Base-by-base conservation (phyloP, 163 green algal species). In the Chlorella variabilis region DNA sequence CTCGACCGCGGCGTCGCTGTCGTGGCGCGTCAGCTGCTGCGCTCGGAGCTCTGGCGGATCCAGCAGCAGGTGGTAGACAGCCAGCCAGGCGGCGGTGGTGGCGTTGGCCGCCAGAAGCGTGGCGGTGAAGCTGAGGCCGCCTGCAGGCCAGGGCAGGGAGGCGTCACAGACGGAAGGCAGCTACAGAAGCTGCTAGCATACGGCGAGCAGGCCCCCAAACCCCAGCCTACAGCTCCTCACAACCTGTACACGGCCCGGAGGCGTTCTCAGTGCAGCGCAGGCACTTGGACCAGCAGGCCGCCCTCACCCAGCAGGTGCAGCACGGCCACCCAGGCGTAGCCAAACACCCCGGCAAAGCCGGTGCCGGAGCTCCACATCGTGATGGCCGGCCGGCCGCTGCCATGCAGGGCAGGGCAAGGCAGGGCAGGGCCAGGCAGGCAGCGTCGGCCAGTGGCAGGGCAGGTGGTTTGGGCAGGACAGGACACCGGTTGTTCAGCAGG, bases 291-390 rank as follows among this genome's bases (percentile, higher is more conserved):
- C 41, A 13, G 11, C 3, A 36, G n/a, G n/a, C n/a, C n/a, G n/a
- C n/a, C 33, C 71, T 45, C 33, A 82, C 76, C 39, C 41, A 89
- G 61, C 6, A 87, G 45, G 83, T 94, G 91, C 62, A 94, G 51
- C 6, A 90, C 31, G 20, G 78, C 86, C 3, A 95, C 90, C 91
- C 91, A 95, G 45, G 80, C 78, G 78, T 95, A 95, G 5, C 91
- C 91, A 75, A 80, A 78, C 36, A 94, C 82, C 23, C 91, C 91
- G 70, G 90, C 87, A 86, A 92, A 89, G 31, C 91, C 91, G 20
- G 91, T 95, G 39, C 91, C 91, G 36, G 69, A 88, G 59, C 83
- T 90, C 91, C 91, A 95, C 20, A 87, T 78, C 0, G 89, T 92
- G 48, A 91, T 78, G 21, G 80, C 49, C 1, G 77, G 66, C 0